phyloP scores from a whole-genome alignment of 441 rosid genomes.

The Aleurites moluccanus region DNA sequence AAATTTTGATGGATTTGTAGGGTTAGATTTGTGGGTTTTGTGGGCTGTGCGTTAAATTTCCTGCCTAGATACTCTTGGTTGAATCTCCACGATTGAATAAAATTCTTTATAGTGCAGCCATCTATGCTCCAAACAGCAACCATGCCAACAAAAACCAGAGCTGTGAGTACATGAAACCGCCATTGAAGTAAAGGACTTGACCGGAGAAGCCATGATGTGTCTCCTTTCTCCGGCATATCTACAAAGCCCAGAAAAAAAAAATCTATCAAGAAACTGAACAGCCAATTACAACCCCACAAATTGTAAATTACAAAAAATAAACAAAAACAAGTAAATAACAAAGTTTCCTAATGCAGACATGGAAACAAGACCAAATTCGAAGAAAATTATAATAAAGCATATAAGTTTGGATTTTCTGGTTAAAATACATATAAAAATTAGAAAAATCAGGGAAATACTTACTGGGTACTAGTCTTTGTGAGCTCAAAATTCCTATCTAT shows the following conservation, averaged over 20 bases:
- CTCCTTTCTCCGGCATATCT: constrained; percentile 78
- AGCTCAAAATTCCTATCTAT: neutral
- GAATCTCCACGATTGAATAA: constrained; percentile 60
- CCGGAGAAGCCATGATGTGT: constrained; percentile 31
- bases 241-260: constrained; percentile 16
- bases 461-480: neutral
- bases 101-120: constrained; percentile 49
- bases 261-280: constrained; percentile 10
- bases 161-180: constrained; percentile 66
- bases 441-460: neutral
- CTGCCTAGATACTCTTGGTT: constrained; percentile 31
- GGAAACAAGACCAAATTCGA: neutral
- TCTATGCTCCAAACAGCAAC: constrained; percentile 75
- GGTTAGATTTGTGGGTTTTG: constrained; percentile 27
- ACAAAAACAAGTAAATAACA: neutral
- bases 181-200: constrained; percentile 57
- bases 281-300: neutral
- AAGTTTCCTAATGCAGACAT: neutral
- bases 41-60: constrained; percentile 16
- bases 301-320: neutral
- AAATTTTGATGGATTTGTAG: constrained; percentile 30
- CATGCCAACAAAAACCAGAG: constrained; percentile 61
- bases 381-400: no score
- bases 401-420: constrained; percentile 2
- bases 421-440: neutral